Evolutionary conservation across 768 basidiomycete genomes (phyloP).

Genomic region (Daedaleopsis nitida): DNA sequence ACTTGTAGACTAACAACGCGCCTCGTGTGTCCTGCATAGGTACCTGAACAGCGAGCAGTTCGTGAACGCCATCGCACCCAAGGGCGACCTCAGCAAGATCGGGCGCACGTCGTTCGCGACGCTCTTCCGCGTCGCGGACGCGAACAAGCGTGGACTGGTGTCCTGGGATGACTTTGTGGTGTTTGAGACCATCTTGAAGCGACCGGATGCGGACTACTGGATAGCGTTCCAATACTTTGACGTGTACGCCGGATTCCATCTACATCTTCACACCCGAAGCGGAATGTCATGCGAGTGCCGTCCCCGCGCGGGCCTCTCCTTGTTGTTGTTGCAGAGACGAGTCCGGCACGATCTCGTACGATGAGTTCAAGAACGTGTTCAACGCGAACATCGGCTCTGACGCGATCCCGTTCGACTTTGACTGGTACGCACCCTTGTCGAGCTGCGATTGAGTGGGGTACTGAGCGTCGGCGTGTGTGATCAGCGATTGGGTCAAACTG

Average conservation of each 20-base stretch:
- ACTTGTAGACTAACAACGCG: not conserved
- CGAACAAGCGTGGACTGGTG: conserved; percentile 70
- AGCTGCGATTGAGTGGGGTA: not conserved
- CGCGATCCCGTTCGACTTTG: conserved; percentile 93
- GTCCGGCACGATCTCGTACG: conserved; percentile 90
- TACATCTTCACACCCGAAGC: not conserved
- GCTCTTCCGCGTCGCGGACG: conserved; percentile 87
- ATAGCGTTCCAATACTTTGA: conserved; percentile 97
- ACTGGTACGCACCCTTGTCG: conserved; percentile 58
- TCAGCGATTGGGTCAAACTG: conserved; percentile 92
- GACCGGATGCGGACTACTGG: conserved; percentile 96
- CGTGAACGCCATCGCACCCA: conserved; percentile 93
- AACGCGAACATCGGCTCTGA: conserved; percentile 75
- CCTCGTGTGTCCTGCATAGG: conserved; percentile 43
- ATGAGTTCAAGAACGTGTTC: conserved; percentile 94
- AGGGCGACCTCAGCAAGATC: conserved; percentile 82
- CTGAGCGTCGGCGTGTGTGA: not conserved
- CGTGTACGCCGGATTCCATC: conserved; percentile 57
- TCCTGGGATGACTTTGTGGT: conserved; percentile 97
- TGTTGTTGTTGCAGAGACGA: conserved; percentile 59
- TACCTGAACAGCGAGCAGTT: conserved; percentile 87
- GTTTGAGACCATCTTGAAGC: conserved; percentile 91
- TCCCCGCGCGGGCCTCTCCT: conserved; percentile 5
- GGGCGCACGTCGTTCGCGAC: conserved; percentile 87
- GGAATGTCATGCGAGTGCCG: conserved; percentile 11